Conservation (phyloP, 2,329 filamentous ascomycete genomes). For the Whalleya microplaca region DNA sequence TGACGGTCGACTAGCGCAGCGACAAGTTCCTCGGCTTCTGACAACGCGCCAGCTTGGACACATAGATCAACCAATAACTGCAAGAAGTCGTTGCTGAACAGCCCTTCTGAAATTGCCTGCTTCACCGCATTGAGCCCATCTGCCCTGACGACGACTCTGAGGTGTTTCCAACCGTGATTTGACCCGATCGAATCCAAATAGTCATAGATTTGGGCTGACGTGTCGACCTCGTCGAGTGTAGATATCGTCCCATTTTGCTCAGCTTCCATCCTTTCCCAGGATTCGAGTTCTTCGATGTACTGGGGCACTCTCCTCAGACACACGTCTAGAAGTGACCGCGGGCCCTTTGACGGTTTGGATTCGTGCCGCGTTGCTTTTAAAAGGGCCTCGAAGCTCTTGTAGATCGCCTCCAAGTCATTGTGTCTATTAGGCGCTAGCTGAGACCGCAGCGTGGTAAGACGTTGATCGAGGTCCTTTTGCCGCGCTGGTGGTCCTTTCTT, state of each 20-base stretch:
- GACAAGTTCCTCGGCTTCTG: conserved; percentile 48
- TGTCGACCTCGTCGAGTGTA: conserved; percentile 40
- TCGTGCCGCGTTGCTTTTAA: conserved; percentile 44
- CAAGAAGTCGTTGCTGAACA: conserved; percentile 47
- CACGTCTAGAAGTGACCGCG: conserved; percentile 51
- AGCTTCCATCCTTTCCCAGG: conserved; percentile 43
- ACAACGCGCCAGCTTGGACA: conserved; percentile 37
- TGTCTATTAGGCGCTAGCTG: conserved; percentile 36
- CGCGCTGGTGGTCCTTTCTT: conserved; percentile 8
- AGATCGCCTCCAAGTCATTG: conserved; percentile 49
- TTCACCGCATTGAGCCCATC: conserved; percentile 50
- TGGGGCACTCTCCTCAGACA: conserved; percentile 53
- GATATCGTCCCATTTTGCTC: conserved; percentile 43
- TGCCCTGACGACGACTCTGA: conserved; percentile 49
- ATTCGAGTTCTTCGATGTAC: conserved; percentile 51
- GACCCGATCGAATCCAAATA: conserved; percentile 51
- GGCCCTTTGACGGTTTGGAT: conserved; percentile 25
- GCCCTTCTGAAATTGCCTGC: conserved; percentile 45
- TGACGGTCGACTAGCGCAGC: conserved; percentile 39
- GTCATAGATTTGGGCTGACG: conserved; percentile 51
- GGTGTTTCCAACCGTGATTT: conserved; percentile 49
- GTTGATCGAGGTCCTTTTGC: conserved; percentile 36
- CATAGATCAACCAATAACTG: conserved; percentile 48
- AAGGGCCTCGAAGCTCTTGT: conserved; percentile 48
- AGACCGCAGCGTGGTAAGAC: conserved; percentile 41